Conservation (phyloP, 2,329 filamentous ascomycete species). For the Xylaria sp. region DNA sequence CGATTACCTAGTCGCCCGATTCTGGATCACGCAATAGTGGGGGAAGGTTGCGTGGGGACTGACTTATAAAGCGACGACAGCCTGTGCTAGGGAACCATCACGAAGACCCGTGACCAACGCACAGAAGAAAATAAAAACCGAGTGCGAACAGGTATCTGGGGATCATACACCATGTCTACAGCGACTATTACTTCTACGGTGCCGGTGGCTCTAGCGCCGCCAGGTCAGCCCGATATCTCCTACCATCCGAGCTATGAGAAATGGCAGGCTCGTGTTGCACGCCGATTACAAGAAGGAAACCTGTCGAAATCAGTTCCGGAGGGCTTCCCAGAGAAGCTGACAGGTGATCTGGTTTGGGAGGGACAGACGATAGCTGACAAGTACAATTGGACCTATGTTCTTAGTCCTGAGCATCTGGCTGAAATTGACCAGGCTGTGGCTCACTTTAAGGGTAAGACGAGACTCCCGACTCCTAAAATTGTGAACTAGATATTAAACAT, state of each 20-base stretch:
- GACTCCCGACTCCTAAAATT: neutral
- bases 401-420: slow-evolving; percentile 58
- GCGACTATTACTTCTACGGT: slow-evolving; percentile 42
- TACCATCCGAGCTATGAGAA: slow-evolving; percentile 66
- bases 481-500: neutral
- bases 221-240: slow-evolving; percentile 64
- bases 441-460: slow-evolving; percentile 55
- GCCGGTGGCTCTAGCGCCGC: slow-evolving; percentile 45
- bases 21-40: slow-evolving; percentile 45
- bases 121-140: neutral
- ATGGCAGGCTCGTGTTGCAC: slow-evolving; percentile 62
- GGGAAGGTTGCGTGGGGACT: slow-evolving; percentile 32
- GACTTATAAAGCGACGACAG: slow-evolving; percentile 17
- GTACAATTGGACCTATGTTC: slow-evolving; percentile 65
- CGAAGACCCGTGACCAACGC: neutral
- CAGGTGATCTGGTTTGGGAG: slow-evolving; percentile 67
- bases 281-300: slow-evolving; percentile 56
- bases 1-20: slow-evolving; percentile 6
- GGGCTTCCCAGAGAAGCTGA: slow-evolving; percentile 62
- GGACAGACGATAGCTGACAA: slow-evolving; percentile 58
- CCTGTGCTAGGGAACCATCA: neutral
- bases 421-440: slow-evolving; percentile 60
- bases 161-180: slow-evolving; percentile 27
- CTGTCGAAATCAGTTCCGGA: slow-evolving; percentile 57
- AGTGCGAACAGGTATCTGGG: neutral